phyloP scores from a whole-genome alignment of 1,139 yeast genomes.

The Blastobotrys proliferans region DNA sequence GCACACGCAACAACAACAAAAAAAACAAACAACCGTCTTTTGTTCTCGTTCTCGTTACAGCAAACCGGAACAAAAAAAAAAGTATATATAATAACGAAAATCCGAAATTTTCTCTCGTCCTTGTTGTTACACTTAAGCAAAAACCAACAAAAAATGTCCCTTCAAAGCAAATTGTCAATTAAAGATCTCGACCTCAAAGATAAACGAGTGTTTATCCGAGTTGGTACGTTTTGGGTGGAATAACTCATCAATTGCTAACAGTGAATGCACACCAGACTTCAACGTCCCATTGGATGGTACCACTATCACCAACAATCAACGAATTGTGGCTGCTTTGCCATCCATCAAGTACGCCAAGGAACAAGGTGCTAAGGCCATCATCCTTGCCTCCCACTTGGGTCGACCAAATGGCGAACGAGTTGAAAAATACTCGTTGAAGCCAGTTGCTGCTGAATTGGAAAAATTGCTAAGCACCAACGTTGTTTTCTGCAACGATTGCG shows the following conservation, averaged over 20 bases:
- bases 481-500: conserved; percentile 78
- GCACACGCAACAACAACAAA: too few relatives aligned
- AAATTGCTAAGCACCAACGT: conserved; percentile 67
- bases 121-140: too few relatives aligned
- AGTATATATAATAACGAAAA: neutral
- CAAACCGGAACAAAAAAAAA: neutral
- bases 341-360: conserved; percentile 90
- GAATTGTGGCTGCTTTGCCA: conserved; percentile 97
- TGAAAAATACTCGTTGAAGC: conserved; percentile 83
- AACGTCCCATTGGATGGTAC: conserved; percentile 96
- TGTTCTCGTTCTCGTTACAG: neutral
- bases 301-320: conserved; percentile 96
- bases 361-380: conserved; percentile 80
- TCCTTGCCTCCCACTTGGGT: conserved; percentile 94
- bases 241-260: conserved; percentile 7
- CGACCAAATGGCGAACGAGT: conserved; percentile 91
- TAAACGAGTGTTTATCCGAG: conserved; percentile 94
- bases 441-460: conserved; percentile 83
- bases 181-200: conserved; percentile 79
- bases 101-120: too few relatives aligned
- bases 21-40: too few relatives aligned
- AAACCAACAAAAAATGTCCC: conserved; percentile 58
- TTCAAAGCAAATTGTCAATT: conserved; percentile 86
- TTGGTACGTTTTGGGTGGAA: conserved; percentile 40
- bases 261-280: too few relatives aligned